Evolutionary conservation across 768 basidiomycete genomes (phyloP).

Genomic region (Trametes maxima): DNA sequence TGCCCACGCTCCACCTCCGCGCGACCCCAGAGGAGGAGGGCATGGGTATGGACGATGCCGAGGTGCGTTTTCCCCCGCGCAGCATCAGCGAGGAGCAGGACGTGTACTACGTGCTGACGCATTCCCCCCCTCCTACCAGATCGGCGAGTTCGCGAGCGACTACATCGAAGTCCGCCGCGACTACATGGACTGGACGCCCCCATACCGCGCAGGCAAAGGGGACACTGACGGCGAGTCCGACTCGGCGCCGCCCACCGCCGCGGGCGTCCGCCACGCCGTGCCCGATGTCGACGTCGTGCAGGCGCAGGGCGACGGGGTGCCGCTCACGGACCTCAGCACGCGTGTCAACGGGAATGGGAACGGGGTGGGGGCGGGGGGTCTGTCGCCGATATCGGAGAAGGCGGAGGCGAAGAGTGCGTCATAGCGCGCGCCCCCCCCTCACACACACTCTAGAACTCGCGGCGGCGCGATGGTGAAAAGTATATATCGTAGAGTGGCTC

Average conservation of each 20-base stretch:
- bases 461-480: no score
- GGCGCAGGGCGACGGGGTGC: not conserved
- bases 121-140: constrained; percentile 45
- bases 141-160: constrained; percentile 56
- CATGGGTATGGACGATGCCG: constrained; percentile 84
- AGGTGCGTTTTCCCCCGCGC: constrained; percentile 47
- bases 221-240: constrained; percentile 13
- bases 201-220: constrained; percentile 21
- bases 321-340: not conserved
- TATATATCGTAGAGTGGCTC: no score
- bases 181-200: constrained; percentile 56
- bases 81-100: no score
- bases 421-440: not conserved
- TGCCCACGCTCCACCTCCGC: constrained; percentile 77
- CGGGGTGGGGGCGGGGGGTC: not conserved
- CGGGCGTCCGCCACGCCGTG: constrained; percentile 36
- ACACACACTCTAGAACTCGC: no score
- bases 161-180: constrained; percentile 66
- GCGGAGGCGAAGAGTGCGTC: constrained; percentile 2
- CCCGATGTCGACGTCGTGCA: constrained; percentile 21
- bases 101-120: not conserved
- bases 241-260: constrained; percentile 24
- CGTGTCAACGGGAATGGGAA: not conserved
- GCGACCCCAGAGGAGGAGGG: constrained; percentile 63
- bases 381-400: constrained; percentile 21